A percentile compares a stretch with the other conserved stretches of the same genome.
Evolutionary conservation across 108 stramenopile species (phyloP).

Genomic region (Nitzschia sp.): DNA sequence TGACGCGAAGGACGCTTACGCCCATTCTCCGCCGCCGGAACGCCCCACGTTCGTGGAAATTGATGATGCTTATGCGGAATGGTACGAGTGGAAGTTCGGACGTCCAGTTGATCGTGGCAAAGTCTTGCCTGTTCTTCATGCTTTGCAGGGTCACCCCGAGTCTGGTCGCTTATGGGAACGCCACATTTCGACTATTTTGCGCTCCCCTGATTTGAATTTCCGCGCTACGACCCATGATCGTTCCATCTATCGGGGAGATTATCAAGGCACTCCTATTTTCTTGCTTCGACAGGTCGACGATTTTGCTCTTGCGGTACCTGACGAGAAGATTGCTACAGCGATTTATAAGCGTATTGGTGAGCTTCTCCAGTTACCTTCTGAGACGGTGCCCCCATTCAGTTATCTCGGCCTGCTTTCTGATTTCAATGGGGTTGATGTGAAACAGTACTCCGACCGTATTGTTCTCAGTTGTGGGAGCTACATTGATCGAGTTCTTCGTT

Average conservation of each 20-base stretch:
- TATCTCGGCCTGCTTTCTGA: constrained; percentile 19
- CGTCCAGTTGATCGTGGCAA: constrained; percentile 17
- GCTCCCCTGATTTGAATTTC: constrained; percentile 2
- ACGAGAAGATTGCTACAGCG: not conserved
- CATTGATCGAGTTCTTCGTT: too few species aligned
- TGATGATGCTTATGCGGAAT: too few species aligned
- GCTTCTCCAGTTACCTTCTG: not conserved
- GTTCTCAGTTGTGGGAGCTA: constrained; percentile 26
- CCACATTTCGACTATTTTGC: constrained; percentile 29
- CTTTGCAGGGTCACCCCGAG: too few species aligned
- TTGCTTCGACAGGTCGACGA: constrained; percentile 54
- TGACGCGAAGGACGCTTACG: too few species aligned
- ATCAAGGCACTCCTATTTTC: constrained; percentile 21
- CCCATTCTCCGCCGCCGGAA: too few species aligned
- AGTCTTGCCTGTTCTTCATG: constrained; percentile 27
- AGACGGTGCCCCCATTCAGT: constrained; percentile 7
- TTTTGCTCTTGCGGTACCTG: too few species aligned
- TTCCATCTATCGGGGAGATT: constrained; percentile 21
- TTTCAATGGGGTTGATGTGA: too few species aligned
- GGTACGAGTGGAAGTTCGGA: too few species aligned
- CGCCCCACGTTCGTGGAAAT: too few species aligned
- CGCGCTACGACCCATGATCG: constrained; percentile 38
- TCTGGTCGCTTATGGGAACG: constrained; percentile 28
- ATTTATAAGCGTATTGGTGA: not conserved
- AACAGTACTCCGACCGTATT: constrained; percentile 31